A percentile compares a stretch with the other conserved stretches of the same genome.
Evolutionary conservation across 2,329 filamentous ascomycete species (phyloP).

Genomic region (Cercospora sesami): DNA sequence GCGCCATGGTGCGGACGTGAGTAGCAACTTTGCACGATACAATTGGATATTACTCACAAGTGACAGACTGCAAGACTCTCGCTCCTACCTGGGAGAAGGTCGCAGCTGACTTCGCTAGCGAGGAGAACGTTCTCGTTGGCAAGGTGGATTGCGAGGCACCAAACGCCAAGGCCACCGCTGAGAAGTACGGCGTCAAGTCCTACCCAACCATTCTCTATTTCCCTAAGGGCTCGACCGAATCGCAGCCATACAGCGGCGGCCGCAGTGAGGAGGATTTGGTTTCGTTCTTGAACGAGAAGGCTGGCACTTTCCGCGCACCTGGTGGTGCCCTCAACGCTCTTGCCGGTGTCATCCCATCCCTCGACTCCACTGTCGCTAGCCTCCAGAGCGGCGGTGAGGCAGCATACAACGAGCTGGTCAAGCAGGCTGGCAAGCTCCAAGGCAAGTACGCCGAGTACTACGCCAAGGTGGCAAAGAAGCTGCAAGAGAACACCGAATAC

Average conservation of each 20-base stretch:
- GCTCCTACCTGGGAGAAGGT: conserved; percentile 88
- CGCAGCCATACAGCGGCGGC: conserved; percentile 70
- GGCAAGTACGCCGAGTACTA: conserved; percentile 84
- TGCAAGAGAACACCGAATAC: conserved; percentile 73
- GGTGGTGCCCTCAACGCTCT: conserved; percentile 77
- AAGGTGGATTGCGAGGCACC: conserved; percentile 93
- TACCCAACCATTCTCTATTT: conserved; percentile 99
- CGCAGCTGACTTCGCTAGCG: conserved; percentile 75
- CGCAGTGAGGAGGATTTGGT: conserved; percentile 76
- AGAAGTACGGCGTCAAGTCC: conserved; percentile 73
- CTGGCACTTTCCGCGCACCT: conserved; percentile 77
- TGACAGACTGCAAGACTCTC: conserved; percentile 89
- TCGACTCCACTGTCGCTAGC: conserved; percentile 79
- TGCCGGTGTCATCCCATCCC: conserved; percentile 77
- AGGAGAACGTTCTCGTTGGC: conserved; percentile 78
- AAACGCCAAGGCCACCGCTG: conserved; percentile 75
- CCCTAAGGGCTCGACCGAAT: conserved; percentile 74
- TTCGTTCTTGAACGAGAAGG: conserved; percentile 81
- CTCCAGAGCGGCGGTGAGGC: conserved; percentile 59
- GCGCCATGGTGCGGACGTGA: conserved; percentile 97
- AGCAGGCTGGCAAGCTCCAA: conserved; percentile 66
- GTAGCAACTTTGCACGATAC: conserved; percentile 45
- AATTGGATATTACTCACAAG: conserved; percentile 6
- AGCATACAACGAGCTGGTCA: conserved; percentile 69
- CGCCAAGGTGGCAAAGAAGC: conserved; percentile 84